phyloP scores from a whole-genome alignment of 768 basidiomycete species.

The Suillus spraguei region DNA sequence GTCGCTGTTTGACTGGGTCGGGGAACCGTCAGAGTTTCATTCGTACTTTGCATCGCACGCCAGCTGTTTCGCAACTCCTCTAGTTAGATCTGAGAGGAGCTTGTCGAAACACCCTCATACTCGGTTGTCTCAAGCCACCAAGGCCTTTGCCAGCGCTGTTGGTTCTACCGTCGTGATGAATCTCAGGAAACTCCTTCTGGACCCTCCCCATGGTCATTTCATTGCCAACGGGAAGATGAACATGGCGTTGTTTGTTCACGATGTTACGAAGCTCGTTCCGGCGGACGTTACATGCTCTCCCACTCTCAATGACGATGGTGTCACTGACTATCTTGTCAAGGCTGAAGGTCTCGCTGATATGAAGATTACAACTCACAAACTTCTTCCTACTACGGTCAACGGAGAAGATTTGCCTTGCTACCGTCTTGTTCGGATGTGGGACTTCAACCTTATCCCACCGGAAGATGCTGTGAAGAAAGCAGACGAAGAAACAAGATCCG shows the following conservation, averaged over 20 bases:
- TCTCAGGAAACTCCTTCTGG: conserved; percentile 21
- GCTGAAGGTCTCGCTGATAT: conserved; percentile 21
- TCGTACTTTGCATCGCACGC: conserved; percentile 28
- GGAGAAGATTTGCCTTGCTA: conserved; percentile 4
- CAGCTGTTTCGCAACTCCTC: conserved; percentile 19
- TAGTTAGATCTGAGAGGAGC: background rate
- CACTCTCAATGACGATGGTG: background rate
- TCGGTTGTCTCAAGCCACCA: background rate
- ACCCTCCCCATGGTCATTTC: conserved; percentile 31
- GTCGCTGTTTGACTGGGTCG: conserved; percentile 31
- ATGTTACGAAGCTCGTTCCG: background rate
- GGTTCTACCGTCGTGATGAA: conserved; percentile 16
- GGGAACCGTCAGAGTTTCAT: conserved; percentile 26
- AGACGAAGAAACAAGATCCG: background rate
- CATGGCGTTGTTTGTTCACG: conserved; percentile 18
- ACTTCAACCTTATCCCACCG: conserved; percentile 5
- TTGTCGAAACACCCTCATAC: conserved; percentile 9
- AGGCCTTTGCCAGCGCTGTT: conserved; percentile 18
- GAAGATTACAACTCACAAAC: conserved; percentile 20
- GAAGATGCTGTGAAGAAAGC: background rate
- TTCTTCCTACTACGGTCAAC: conserved; percentile 9
- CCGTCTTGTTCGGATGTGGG: conserved; percentile 29
- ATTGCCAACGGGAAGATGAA: conserved; percentile 35
- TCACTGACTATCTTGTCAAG: conserved; percentile 21
- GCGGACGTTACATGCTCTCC: background rate